Conservation (phyloP, 495 filamentous ascomycete genomes). For the Penicillium goetzii region DNA sequence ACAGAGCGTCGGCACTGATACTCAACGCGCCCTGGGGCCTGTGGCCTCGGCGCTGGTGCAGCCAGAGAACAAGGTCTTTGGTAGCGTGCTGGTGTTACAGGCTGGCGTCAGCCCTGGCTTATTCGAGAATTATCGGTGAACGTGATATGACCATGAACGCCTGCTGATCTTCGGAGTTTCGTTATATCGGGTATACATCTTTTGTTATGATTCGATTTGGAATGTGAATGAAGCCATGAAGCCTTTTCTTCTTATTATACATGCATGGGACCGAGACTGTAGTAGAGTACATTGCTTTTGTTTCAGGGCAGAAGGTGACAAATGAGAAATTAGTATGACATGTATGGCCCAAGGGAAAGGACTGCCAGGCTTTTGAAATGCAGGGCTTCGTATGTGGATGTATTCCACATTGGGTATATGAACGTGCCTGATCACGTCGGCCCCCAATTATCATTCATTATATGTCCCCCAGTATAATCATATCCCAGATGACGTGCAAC, state of each 20-base stretch:
- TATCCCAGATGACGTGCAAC: conserved; percentile 9
- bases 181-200: not conserved
- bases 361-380: not conserved
- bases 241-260: not conserved
- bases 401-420: not conserved
- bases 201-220: not conserved
- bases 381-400: not conserved
- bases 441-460: not conserved
- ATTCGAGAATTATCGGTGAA: conserved; percentile 17
- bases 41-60: conserved; percentile 63
- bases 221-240: not conserved
- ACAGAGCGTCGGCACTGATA: conserved; percentile 46
- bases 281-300: not conserved
- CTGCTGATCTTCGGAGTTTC: not conserved
- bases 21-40: conserved; percentile 66
- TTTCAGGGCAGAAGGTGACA: not conserved
- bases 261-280: not conserved
- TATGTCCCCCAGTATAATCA: not conserved
- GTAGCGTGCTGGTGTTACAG: conserved; percentile 80
- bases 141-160: not conserved
- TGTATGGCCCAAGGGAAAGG: not conserved
- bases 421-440: no score
- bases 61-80: conserved; percentile 61
- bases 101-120: conserved; percentile 45
- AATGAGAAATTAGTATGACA: not conserved